Conservation (phyloP, 768 basidiomycete genomes). For the Pisolithus marmoratus region DNA sequence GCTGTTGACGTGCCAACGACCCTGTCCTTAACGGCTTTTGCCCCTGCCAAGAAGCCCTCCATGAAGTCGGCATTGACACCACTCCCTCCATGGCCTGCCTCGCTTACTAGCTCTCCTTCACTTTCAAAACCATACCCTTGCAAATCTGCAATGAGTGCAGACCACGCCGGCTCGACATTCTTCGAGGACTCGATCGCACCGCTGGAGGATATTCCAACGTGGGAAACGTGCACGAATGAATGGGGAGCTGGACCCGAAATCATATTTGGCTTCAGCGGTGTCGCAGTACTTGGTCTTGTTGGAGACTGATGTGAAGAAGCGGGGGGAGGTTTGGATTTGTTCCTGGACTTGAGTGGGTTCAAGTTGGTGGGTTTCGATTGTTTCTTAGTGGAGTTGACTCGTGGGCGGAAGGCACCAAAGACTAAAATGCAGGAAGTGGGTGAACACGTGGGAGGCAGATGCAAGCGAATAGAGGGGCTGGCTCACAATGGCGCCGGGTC, state of each 20-base stretch:
- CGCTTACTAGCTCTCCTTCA: constrained; percentile 19
- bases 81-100: constrained; percentile 1
- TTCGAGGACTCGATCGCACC: constrained; percentile 50
- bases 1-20: not conserved
- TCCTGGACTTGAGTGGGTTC: constrained; percentile 4
- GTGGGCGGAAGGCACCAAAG: constrained; percentile 21
- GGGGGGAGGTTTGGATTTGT: constrained; percentile 2
- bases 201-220: constrained; percentile 51
- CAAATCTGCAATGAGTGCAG: constrained; percentile 37
- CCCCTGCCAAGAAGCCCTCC: constrained; percentile 20
- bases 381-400: constrained; percentile 20
- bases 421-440: constrained; percentile 7
- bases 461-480: constrained; percentile 2
- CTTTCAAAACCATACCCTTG: constrained; percentile 34
- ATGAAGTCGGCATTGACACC: constrained; percentile 31
- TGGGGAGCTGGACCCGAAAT: constrained; percentile 55
- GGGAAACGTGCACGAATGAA: constrained; percentile 62
- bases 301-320: constrained; percentile 5
- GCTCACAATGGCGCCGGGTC: constrained; percentile 38
- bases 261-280: constrained; percentile 29
- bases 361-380: constrained; percentile 12
- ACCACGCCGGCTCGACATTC: constrained; percentile 52
- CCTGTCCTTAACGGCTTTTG: not conserved
- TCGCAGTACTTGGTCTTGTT: constrained; percentile 29
- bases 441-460: not conserved